Conservation (phyloP, 139 green algal genomes). For the Microglena sp. region DNA sequence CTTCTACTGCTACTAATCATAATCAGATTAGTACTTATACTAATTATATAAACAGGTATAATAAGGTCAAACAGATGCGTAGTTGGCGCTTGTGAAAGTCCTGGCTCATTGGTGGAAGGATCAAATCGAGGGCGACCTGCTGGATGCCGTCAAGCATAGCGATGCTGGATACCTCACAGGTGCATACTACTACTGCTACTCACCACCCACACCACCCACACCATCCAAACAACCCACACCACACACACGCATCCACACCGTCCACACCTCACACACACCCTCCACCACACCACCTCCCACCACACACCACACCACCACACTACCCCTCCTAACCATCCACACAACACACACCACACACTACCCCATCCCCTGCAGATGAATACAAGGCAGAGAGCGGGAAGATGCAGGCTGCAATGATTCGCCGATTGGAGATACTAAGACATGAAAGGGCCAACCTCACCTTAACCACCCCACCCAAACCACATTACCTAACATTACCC, state of each 20-base stretch:
- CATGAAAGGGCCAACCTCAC: too few relatives aligned
- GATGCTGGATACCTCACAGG: conserved; percentile 34
- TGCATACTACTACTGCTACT: conserved; percentile 3
- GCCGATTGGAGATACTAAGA: conserved; percentile 46
- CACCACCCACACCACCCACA: too few relatives aligned
- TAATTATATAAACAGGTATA: not conserved
- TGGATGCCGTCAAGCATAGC: conserved; percentile 30
- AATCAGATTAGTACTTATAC: not conserved
- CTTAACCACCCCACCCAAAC: too few relatives aligned
- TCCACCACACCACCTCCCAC: too few relatives aligned
- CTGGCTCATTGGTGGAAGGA: conserved; percentile 35
- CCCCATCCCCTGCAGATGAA: conserved; percentile 13
- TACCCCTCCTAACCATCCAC: too few relatives aligned
- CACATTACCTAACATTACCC: too few relatives aligned
- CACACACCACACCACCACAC: too few relatives aligned
- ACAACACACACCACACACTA: too few relatives aligned
- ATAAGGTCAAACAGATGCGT: not conserved
- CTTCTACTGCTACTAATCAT: too few relatives aligned
- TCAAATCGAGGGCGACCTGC: conserved; percentile 28
- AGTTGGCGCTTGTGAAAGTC: conserved; percentile 4
- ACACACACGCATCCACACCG: too few relatives aligned
- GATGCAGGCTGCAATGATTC: conserved; percentile 34
- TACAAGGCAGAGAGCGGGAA: conserved; percentile 34
- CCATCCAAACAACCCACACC: too few relatives aligned
- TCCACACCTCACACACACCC: too few relatives aligned